phyloP scores from a whole-genome alignment of 495 filamentous ascomycete species.

The Tricharina praecox region DNA sequence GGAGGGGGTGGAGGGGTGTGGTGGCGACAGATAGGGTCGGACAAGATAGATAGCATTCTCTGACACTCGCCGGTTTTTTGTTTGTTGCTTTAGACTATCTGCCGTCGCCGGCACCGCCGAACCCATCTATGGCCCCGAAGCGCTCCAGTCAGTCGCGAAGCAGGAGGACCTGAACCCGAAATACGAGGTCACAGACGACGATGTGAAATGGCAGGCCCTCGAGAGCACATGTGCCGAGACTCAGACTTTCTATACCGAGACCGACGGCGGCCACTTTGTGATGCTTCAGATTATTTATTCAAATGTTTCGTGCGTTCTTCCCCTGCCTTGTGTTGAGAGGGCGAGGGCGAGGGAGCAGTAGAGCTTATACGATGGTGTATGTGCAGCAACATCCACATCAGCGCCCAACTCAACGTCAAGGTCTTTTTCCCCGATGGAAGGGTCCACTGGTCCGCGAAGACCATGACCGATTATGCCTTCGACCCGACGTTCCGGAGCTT shows the following conservation, averaged over 20 bases:
- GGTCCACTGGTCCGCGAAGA: conserved; percentile 65
- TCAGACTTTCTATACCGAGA: conserved; percentile 83
- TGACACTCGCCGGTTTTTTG: too few relatives aligned
- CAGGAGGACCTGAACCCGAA: conserved; percentile 67
- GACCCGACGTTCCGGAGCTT: conserved; percentile 28
- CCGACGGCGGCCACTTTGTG: conserved; percentile 57
- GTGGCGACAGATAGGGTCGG: too few relatives aligned
- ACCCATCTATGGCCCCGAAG: conserved; percentile 84
- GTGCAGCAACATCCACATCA: conserved; percentile 72
- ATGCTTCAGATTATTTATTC: conserved; percentile 91
- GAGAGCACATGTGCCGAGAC: conserved; percentile 85
- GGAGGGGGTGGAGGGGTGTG: too few relatives aligned
- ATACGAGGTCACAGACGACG: conserved; percentile 56
- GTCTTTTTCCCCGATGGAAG: conserved; percentile 63
- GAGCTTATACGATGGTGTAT: too few relatives aligned
- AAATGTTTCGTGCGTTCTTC: conserved; percentile 68
- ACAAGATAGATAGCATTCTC: too few relatives aligned
- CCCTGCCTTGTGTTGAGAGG: neutral
- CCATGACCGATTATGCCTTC: conserved; percentile 59
- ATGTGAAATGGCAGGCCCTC: conserved; percentile 64
- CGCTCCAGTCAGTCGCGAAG: conserved; percentile 66
- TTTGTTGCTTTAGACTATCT: conserved; percentile 47
- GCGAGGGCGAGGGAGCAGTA: neutral
- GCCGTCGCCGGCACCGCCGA: conserved; percentile 88
- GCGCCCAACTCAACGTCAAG: conserved; percentile 80